These are phyloP conservation scores for Candida insectorum DNA, from an alignment of 805 yeast genomes.

Conservation along the genomic window DNA sequence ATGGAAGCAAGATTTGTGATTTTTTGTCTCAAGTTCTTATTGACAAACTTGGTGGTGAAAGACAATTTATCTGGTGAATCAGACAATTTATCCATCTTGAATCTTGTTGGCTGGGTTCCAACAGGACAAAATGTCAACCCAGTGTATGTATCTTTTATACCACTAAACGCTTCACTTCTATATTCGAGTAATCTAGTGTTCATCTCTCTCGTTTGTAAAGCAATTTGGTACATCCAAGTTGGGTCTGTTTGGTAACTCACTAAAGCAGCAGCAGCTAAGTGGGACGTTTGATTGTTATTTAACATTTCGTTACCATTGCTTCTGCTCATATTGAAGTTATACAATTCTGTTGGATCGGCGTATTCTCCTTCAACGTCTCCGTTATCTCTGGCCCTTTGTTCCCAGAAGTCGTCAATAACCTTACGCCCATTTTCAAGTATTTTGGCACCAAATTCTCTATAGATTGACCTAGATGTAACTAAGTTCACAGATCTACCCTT, in stretches of 20 bases:
- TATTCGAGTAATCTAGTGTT: constrained; percentile 60
- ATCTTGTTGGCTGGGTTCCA: constrained; percentile 66
- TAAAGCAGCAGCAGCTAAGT: constrained; percentile 32
- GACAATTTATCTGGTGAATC: constrained; percentile 28
- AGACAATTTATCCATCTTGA: constrained; percentile 24
- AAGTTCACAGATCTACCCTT: constrained; percentile 86
- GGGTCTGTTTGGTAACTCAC: constrained; percentile 53
- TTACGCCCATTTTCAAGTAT: constrained; percentile 76
- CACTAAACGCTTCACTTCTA: constrained; percentile 56
- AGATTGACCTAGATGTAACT: constrained; percentile 87
- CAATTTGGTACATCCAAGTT: constrained; percentile 83
- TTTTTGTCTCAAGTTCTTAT: constrained; percentile 45
- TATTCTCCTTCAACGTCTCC: constrained; percentile 70
- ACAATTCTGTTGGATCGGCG: constrained; percentile 62
- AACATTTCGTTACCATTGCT: constrained; percentile 28
- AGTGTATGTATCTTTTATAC: constrained; percentile 77
- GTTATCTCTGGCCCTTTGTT: constrained; percentile 50
- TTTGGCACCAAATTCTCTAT: constrained; percentile 87
- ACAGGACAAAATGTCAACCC: constrained; percentile 75
- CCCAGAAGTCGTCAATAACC: constrained; percentile 87
- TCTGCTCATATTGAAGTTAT: constrained; percentile 23
- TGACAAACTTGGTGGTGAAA: constrained; percentile 43
- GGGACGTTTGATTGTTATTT: constrained; percentile 18
- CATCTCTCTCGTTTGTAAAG: constrained; percentile 69
- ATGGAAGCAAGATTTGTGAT: constrained; percentile 67